phyloP scores from a whole-genome alignment of 176 grass and related monocot species.

The Hyparrhenia diplandra region DNA sequence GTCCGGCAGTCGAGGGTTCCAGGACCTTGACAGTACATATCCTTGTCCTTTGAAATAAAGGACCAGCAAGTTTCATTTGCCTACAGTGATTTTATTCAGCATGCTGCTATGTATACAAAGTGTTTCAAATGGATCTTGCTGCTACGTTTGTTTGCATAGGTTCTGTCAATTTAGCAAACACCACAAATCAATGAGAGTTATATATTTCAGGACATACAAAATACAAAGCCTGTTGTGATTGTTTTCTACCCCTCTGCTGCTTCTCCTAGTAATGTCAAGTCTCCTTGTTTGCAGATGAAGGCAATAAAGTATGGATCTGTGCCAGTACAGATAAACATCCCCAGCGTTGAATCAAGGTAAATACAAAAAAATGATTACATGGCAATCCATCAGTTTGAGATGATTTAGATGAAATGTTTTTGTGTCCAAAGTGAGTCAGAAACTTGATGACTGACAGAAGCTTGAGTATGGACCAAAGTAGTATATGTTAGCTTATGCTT shows the following conservation, averaged over 20 bases:
- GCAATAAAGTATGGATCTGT: slow-evolving; percentile 57
- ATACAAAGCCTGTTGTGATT: background rate
- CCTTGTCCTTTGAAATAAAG: background rate
- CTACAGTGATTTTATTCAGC: background rate
- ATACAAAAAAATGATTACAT: background rate
- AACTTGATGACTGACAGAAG: background rate
- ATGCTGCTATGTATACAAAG: background rate
- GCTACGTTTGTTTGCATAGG: background rate
- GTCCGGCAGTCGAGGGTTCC: too few relatives aligned
- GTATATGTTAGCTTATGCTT: slow-evolving; percentile 1
- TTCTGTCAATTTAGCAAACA: background rate
- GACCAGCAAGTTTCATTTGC: background rate
- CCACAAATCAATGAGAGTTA: background rate
- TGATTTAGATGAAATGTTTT: slow-evolving; percentile 5
- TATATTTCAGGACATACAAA: background rate
- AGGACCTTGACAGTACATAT: too few relatives aligned
- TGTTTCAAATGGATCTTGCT: background rate
- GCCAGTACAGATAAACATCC: slow-evolving; percentile 33
- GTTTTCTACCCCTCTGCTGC: background rate
- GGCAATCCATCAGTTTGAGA: background rate
- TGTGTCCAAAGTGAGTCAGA: background rate
- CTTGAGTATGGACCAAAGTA: background rate
- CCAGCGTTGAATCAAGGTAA: slow-evolving; percentile 36
- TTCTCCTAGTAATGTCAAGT: background rate
- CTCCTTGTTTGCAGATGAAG: slow-evolving; percentile 42